Base-by-base conservation (phyloP, 345 rosid species). In the Lagerstroemia speciosa region DNA sequence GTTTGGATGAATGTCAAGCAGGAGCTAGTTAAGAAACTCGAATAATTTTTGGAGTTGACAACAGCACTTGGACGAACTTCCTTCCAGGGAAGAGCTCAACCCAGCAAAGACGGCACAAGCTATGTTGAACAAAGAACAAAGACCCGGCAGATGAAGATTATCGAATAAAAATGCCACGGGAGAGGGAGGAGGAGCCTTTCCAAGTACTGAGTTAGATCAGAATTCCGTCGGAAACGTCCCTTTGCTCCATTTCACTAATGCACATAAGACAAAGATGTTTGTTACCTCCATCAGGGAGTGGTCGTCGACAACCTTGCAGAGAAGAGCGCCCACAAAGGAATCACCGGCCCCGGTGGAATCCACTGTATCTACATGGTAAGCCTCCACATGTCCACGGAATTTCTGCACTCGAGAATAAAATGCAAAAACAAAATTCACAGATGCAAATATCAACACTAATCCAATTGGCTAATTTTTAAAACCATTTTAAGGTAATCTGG, bases 321-420 rank as follows among this genome's bases (percentile, higher is more conserved):
- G 83, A 64, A 94, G 81, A 20, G 99, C 95, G 41, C 99, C 99
- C 0, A 94, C 87, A 66, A 86, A 94, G 12, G 99, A 72, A 78
- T 94, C 99, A 50, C 99, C 99, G 22, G 99, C 99, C 38, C 99
- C 97, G 1, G 99, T 94, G 71, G 99, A 88, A 73, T 94, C 99
- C 19, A 94, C 82, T 0, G 97, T 61, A 0, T 91, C 67, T 53
- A 91, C 97, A 71, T 75, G 93, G 80, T 86, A 94, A 31, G 82
- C 88, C 38, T 85, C 93, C 73, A 94, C 98, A 15, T 82, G 29
- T 57, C 99, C 99, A 45, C 70, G 85, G 87, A 91, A 94, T 55
- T 79, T 40, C 98, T 94, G 77, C 37, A 77, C 71, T 67, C 45
- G 45, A 41, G 45, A 41, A 41, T 41, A 41, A 8, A 41, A 41